phyloP scores from a whole-genome alignment of 1,139 yeast genomes.

The Debaryomycetaceae sp. region DNA sequence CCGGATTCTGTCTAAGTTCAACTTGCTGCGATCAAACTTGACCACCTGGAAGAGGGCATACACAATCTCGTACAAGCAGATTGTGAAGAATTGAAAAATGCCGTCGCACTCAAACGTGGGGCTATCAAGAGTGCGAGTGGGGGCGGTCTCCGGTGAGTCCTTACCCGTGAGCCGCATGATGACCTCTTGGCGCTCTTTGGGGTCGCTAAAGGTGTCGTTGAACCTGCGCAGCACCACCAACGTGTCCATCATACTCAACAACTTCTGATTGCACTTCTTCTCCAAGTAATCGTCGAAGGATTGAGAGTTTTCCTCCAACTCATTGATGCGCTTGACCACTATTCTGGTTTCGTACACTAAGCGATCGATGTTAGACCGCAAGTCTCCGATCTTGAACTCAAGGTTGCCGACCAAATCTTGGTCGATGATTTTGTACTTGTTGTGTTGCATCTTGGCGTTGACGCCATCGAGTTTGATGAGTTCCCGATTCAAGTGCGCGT shows the following conservation, averaged over 20 bases:
- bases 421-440: constrained; percentile 29
- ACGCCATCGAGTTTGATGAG: constrained; percentile 27
- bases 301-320: constrained; percentile 65
- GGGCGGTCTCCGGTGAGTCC: constrained; percentile 12
- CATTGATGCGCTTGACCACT: constrained; percentile 68
- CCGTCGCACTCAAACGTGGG: constrained; percentile 9
- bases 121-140: constrained; percentile 8
- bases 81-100: constrained; percentile 21
- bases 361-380: constrained; percentile 69
- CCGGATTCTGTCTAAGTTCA: constrained; percentile 45
- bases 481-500: constrained; percentile 28
- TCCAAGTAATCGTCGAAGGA: constrained; percentile 41
- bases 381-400: constrained; percentile 51
- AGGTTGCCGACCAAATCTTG: constrained; percentile 32
- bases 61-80: constrained; percentile 30
- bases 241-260: constrained; percentile 30
- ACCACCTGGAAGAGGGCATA: constrained; percentile 27
- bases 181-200: constrained; percentile 25
- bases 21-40: constrained; percentile 34
- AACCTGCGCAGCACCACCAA: constrained; percentile 34
- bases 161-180: constrained; percentile 25
- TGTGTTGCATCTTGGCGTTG: constrained; percentile 24
- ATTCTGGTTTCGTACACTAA: constrained; percentile 76
- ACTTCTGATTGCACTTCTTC: constrained; percentile 24
- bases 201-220: constrained; percentile 26